Conservation (phyloP, 164 flowering plant species). For the Berberis thunbergii region DNA sequence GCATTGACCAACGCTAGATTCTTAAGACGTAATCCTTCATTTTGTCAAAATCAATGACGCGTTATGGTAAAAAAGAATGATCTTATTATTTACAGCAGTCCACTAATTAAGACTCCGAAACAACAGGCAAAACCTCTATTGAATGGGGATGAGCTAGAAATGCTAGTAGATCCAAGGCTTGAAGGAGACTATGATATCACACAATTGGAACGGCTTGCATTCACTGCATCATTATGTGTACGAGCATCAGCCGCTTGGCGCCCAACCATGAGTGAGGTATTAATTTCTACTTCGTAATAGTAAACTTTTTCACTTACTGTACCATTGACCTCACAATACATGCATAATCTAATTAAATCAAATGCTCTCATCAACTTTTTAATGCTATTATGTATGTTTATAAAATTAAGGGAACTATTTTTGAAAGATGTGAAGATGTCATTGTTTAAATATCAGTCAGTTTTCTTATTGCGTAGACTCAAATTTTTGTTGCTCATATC, state of each 20-base stretch:
- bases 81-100: too few species aligned
- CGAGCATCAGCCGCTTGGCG: constrained; percentile 78
- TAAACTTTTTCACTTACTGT: neutral
- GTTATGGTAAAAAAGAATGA: too few species aligned
- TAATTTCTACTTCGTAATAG: neutral
- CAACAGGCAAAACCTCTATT: constrained; percentile 66
- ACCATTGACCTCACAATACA: neutral
- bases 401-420: neutral
- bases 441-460: constrained; percentile 4
- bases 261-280: constrained; percentile 84
- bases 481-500: neutral
- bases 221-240: constrained; percentile 78
- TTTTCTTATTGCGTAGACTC: constrained; percentile 9
- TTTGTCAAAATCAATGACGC: too few species aligned
- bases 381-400: neutral
- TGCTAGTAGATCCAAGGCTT: constrained; percentile 64
- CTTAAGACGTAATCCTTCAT: too few species aligned
- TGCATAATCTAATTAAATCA: neutral
- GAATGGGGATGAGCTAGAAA: constrained; percentile 41
- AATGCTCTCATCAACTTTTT: neutral
- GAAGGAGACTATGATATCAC: constrained; percentile 40
- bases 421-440: neutral
- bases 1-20: too few species aligned
- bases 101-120: neutral
- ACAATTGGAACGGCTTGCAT: constrained; percentile 49